Conservation (phyloP, 2,329 filamentous ascomycete species). For the Acrocalymma vagum region DNA sequence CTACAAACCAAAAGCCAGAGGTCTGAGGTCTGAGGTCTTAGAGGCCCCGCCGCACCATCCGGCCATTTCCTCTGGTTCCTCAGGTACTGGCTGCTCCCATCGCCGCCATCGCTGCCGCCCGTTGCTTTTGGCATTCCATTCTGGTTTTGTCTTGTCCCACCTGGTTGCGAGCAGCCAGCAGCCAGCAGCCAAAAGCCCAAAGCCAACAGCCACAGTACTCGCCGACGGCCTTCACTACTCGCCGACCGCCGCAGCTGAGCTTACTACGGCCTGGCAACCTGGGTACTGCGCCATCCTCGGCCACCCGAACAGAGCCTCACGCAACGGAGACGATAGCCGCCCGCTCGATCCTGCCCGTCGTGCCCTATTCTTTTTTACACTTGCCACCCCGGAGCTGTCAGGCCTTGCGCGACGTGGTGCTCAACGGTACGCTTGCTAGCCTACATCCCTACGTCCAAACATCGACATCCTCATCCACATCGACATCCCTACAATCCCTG, state of each 20-base stretch:
- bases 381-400: conserved; percentile 32
- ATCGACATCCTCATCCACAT: too few relatives aligned
- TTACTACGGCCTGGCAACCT: conserved; percentile 33
- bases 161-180: too few relatives aligned
- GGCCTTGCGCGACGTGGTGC: conserved; percentile 44
- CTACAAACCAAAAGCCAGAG: too few relatives aligned
- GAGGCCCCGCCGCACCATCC: conserved; percentile 29
- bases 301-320: conserved; percentile 40
- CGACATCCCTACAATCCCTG: too few relatives aligned
- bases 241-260: conserved; percentile 38
- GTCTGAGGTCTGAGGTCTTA: conserved; percentile 41
- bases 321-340: conserved; percentile 28
- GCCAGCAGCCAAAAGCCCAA: too few relatives aligned
- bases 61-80: too few relatives aligned
- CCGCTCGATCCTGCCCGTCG: conserved; percentile 24
- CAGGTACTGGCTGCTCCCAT: conserved; percentile 31
- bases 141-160: conserved; percentile 29
- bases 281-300: conserved; percentile 40
- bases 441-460: too few relatives aligned
- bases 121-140: conserved; percentile 31
- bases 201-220: conserved; percentile 25
- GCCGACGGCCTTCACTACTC: conserved; percentile 22
- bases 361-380: too few relatives aligned
- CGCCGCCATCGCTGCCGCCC: conserved; percentile 21
- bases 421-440: conserved; percentile 39